Evolutionary conservation across 1,284 basidiomycete species (phyloP).

Genomic region (Ustilago sp.): DNA sequence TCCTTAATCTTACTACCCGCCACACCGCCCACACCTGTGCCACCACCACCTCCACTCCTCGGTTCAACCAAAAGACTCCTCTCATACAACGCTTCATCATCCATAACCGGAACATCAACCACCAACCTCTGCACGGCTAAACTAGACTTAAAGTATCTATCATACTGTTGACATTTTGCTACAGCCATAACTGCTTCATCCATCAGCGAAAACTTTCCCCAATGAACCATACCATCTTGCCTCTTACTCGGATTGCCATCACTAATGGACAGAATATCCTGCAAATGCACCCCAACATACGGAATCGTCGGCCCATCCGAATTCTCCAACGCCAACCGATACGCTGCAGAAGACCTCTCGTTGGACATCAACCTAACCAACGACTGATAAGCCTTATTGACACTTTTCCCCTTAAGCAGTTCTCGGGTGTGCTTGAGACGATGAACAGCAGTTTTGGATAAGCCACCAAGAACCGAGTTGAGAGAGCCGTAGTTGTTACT

Average conservation of each 20-base stretch:
- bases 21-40: neutral
- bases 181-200: slow-evolving; percentile 64
- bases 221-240: slow-evolving; percentile 60
- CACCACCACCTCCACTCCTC: slow-evolving; percentile 10
- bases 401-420: slow-evolving; percentile 54
- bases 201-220: slow-evolving; percentile 64
- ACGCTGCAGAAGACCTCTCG: slow-evolving; percentile 58
- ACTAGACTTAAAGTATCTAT: slow-evolving; percentile 29
- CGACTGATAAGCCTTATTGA: slow-evolving; percentile 59
- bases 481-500: slow-evolving; percentile 65
- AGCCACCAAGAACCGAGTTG: slow-evolving; percentile 59
- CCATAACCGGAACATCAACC: slow-evolving; percentile 55
- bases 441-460: slow-evolving; percentile 60
- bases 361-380: slow-evolving; percentile 59
- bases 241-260: slow-evolving; percentile 62
- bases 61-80: slow-evolving; percentile 55
- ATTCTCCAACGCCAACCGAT: slow-evolving; percentile 62
- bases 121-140: slow-evolving; percentile 48
- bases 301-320: slow-evolving; percentile 60
- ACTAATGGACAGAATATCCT: slow-evolving; percentile 63
- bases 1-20: slow-evolving; percentile 51
- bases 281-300: slow-evolving; percentile 63
- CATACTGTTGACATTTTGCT: slow-evolving; percentile 58
- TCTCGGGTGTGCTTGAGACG: slow-evolving; percentile 60
- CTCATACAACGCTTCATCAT: slow-evolving; percentile 61